A percentile compares a stretch with the other conserved stretches of the same genome.
Conservation (phyloP, 176 grass and related monocot species). For the Lolium multiflorum region DNA sequence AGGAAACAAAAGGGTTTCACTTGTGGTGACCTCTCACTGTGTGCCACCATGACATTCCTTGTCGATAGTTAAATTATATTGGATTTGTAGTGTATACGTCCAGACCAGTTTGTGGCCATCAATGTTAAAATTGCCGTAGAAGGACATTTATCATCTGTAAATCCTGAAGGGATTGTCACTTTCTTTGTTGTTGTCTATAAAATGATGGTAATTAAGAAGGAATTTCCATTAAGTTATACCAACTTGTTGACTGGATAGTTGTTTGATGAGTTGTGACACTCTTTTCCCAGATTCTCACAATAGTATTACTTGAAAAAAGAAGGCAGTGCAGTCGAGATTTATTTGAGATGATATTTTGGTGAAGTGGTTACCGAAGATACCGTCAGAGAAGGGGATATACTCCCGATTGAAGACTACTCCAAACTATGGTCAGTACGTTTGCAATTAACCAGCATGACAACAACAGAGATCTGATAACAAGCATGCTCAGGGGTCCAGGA, state of each 20-base stretch:
- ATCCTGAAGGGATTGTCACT: not conserved
- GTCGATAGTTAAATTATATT: conserved; percentile 44
- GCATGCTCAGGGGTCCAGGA: too few species aligned
- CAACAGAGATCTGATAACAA: too few species aligned
- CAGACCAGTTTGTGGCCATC: not conserved
- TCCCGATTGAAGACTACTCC: too few species aligned
- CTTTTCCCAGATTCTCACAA: not conserved
- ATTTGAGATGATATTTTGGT: not conserved
- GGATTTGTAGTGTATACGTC: conserved; percentile 1
- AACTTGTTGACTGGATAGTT: conserved; percentile 1
- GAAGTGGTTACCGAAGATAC: not conserved
- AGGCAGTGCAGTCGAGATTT: not conserved
- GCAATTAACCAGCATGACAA: too few species aligned
- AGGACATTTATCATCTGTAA: not conserved
- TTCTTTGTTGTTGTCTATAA: not conserved
- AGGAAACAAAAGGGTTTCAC: not conserved
- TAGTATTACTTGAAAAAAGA: not conserved
- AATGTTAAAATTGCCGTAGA: conserved; percentile 35
- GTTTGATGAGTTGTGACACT: not conserved
- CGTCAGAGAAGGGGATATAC: not conserved
- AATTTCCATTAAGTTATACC: not conserved
- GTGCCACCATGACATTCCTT: not conserved
- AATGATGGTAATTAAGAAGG: conserved; percentile 23
- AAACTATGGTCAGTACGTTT: too few species aligned
- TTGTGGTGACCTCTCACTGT: not conserved